Evolutionary conservation across 371 early-diverging fungal species (phyloP).

Genomic region (Lichtheimia hyalospora): DNA sequence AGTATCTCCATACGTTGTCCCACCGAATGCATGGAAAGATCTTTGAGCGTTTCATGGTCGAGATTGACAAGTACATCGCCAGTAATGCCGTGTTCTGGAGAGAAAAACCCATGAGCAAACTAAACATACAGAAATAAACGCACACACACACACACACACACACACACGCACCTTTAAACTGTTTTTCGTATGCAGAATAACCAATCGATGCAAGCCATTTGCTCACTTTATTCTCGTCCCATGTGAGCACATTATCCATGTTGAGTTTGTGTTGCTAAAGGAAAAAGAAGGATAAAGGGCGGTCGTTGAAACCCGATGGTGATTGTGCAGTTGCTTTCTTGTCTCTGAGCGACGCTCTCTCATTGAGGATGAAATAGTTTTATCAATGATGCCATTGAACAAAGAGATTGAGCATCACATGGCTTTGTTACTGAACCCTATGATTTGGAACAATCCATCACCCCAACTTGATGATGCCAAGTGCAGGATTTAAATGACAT

Average conservation of each 20-base stretch:
- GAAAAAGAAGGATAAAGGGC: not conserved
- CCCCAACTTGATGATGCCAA: too few relatives aligned
- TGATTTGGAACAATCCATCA: too few relatives aligned
- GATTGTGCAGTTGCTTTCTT: too few relatives aligned
- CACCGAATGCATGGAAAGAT: constrained; percentile 81
- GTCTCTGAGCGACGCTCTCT: too few relatives aligned
- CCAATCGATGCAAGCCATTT: constrained; percentile 62
- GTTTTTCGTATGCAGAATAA: constrained; percentile 54
- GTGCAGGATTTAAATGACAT: too few relatives aligned
- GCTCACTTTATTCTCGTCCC: constrained; percentile 62
- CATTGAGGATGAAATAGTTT: too few relatives aligned
- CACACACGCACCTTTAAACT: constrained; percentile 67
- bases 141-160: too few relatives aligned
- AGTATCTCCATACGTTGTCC: constrained; percentile 87
- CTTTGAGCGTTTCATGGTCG: constrained; percentile 88
- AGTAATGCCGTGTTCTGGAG: constrained; percentile 84
- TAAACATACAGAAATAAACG: not conserved
- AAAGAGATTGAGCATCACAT: too few relatives aligned
- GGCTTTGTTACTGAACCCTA: too few relatives aligned
- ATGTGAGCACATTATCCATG: constrained; percentile 57
- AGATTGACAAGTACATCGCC: constrained; percentile 90
- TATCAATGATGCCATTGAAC: too few relatives aligned
- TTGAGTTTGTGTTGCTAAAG: constrained; percentile 1
- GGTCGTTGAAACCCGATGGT: not conserved
- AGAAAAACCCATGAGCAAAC: not conserved